Evolutionary conservation across 129 eudicot species (phyloP).

Genomic region (Flaveria linearis): DNA sequence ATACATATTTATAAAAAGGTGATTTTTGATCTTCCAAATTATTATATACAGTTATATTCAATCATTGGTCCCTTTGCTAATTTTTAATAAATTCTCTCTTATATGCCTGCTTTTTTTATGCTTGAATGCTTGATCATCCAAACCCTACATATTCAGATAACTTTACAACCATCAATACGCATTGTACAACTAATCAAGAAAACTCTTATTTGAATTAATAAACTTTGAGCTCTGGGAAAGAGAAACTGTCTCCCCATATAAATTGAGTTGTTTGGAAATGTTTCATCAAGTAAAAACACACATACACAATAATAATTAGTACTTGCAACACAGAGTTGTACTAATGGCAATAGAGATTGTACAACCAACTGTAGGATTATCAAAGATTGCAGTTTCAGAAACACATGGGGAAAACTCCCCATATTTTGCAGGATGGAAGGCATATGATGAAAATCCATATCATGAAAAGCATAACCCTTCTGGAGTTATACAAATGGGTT

Average conservation of each 20-base stretch:
- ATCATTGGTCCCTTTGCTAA: conserved; percentile 46
- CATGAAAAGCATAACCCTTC: conserved; percentile 61
- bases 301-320: not conserved
- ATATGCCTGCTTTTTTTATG: not conserved
- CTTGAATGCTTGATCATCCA: conserved; percentile 2
- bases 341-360: conserved; percentile 74
- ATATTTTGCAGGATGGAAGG: conserved; percentile 98
- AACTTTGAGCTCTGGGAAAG: conserved; percentile 19
- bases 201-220: not conserved
- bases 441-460: conserved; percentile 92
- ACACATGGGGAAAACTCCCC: conserved; percentile 99
- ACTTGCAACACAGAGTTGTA: conserved; percentile 9
- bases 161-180: conserved; percentile 1
- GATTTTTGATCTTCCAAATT: conserved; percentile 67
- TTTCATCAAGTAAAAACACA: conserved; percentile 35
- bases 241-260: conserved; percentile 38
- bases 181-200: conserved; percentile 19
- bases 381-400: conserved; percentile 76
- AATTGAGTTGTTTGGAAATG: conserved; percentile 34
- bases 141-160: not conserved
- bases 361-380: conserved; percentile 52
- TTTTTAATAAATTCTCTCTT: not conserved
- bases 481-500: conserved; percentile 96
- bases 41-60: conserved; percentile 60
- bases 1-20: conserved; percentile 29